Evolutionary conservation across 768 basidiomycete species (phyloP).

Genomic region (Lactarius psammicola): DNA sequence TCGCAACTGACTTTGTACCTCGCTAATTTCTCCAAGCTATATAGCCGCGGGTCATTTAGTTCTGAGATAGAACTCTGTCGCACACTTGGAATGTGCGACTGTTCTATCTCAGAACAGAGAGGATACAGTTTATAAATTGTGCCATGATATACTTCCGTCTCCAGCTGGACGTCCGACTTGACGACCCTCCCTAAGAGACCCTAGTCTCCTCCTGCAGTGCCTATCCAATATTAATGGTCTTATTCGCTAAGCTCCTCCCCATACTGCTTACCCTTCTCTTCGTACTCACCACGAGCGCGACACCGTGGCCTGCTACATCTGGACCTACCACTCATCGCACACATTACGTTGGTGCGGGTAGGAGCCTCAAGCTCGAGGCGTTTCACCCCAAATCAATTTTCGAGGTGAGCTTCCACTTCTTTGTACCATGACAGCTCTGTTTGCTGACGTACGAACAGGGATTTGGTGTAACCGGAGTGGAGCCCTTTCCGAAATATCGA

Average conservation of each 20-base stretch:
- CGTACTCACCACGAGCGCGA: constrained; percentile 28
- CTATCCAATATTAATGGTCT: constrained; percentile 19
- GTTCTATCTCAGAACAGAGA: neutral
- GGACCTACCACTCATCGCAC: constrained; percentile 31
- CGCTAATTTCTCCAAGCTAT: too few species aligned
- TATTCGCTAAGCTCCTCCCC: constrained; percentile 29
- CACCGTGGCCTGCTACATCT: constrained; percentile 24
- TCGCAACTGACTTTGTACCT: too few species aligned
- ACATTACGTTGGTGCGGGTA: constrained; percentile 27
- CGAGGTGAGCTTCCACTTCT: constrained; percentile 27
- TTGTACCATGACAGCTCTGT: neutral
- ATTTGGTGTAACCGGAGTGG: constrained; percentile 30
- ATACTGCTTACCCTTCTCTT: constrained; percentile 31
- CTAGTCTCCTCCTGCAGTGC: neutral
- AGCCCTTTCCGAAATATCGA: constrained; percentile 28
- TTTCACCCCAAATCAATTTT: constrained; percentile 34
- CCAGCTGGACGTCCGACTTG: neutral
- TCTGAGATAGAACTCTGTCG: too few species aligned
- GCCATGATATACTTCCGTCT: too few species aligned
- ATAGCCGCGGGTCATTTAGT: too few species aligned
- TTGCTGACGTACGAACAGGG: constrained; percentile 24
- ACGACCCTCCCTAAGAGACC: too few species aligned
- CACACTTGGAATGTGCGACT: too few species aligned
- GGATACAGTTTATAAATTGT: neutral
- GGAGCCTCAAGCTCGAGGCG: constrained; percentile 26